Percentiles rank a stretch among this genome's conserved stretches.
Conservation (phyloP, 768 basidiomycete species). For the Pholiota molesta region DNA sequence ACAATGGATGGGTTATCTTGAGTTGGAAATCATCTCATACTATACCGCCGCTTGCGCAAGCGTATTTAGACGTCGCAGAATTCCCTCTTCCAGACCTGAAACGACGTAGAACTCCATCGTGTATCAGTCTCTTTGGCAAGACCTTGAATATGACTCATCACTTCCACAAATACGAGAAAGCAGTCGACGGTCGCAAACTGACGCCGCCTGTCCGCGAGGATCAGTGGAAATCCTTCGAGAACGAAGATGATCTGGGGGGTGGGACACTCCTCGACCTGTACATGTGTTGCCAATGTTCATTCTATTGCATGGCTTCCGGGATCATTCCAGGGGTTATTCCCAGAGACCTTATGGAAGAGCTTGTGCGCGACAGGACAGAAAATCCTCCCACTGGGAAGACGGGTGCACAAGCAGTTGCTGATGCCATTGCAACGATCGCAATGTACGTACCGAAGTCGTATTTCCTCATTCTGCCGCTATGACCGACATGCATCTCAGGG, state of each 20-base stretch:
- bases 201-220: slow-evolving; percentile 60
- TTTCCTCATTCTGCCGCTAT: neutral
- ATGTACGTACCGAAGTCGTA: slow-evolving; percentile 45
- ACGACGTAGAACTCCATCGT: slow-evolving; percentile 52
- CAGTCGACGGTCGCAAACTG: slow-evolving; percentile 70
- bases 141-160: slow-evolving; percentile 77
- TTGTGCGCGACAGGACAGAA: slow-evolving; percentile 58
- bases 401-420: slow-evolving; percentile 54
- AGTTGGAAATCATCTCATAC: slow-evolving; percentile 69
- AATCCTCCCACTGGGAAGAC: slow-evolving; percentile 61
- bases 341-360: slow-evolving; percentile 60
- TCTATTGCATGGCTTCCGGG: slow-evolving; percentile 70
- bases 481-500: slow-evolving; percentile 39
- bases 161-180: slow-evolving; percentile 74
- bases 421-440: slow-evolving; percentile 67
- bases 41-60: slow-evolving; percentile 60
- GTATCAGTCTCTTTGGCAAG: slow-evolving; percentile 52
- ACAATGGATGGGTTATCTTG: slow-evolving; percentile 83
- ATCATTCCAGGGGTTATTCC: slow-evolving; percentile 78
- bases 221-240: slow-evolving; percentile 59
- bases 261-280: slow-evolving; percentile 75
- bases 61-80: slow-evolving; percentile 44
- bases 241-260: slow-evolving; percentile 47
- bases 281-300: slow-evolving; percentile 82
- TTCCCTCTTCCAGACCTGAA: slow-evolving; percentile 57